Percentiles rank a stretch among this genome's conserved stretches.
Evolutionary conservation across 169 alveolate genomes (phyloP).

Genomic region (Cryptosporidium xiaoi): DNA sequence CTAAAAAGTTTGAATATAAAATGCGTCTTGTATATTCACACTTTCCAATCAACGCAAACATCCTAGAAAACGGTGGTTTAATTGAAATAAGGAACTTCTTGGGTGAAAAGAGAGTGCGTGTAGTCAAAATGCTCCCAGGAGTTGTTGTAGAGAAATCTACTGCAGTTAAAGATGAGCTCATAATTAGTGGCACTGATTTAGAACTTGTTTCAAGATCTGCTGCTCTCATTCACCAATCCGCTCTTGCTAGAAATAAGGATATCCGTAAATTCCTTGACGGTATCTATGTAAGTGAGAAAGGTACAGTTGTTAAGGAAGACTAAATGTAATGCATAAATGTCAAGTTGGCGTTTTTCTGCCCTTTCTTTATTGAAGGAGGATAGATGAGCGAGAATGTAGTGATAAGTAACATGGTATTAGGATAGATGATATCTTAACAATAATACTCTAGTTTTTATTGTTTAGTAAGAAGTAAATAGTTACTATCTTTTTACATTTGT

Average conservation of each 20-base stretch:
- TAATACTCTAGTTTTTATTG: not conserved
- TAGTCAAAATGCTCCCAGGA: conserved; percentile 93
- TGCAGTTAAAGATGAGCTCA: conserved; percentile 95
- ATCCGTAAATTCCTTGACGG: conserved; percentile 99
- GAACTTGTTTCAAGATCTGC: conserved; percentile 97
- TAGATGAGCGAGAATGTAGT: too few species aligned
- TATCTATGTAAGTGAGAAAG: conserved; percentile 96
- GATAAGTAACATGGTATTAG: too few species aligned
- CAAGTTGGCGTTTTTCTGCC: too few species aligned
- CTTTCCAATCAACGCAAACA: conserved; percentile 97
- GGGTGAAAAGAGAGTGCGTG: conserved; percentile 98
- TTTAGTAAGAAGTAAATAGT: not conserved
- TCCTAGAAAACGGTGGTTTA: conserved; percentile 92
- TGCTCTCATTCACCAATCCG: conserved; percentile 97
- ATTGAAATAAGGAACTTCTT: conserved; percentile 98
- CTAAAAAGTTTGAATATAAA: conserved; percentile 95
- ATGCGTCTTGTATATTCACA: conserved; percentile 99
- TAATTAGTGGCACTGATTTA: conserved; percentile 96
- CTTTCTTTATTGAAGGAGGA: too few species aligned
- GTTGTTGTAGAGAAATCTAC: conserved; percentile 92
- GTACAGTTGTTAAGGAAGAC: conserved; percentile 89
- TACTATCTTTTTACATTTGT: not conserved
- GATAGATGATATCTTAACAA: not conserved
- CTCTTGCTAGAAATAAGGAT: conserved; percentile 98
- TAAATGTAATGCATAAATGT: conserved; percentile 42